These are phyloP conservation scores for Durio zibethinus DNA, from an alignment of 345 rosid genomes.

Conservation along the genomic window DNA sequence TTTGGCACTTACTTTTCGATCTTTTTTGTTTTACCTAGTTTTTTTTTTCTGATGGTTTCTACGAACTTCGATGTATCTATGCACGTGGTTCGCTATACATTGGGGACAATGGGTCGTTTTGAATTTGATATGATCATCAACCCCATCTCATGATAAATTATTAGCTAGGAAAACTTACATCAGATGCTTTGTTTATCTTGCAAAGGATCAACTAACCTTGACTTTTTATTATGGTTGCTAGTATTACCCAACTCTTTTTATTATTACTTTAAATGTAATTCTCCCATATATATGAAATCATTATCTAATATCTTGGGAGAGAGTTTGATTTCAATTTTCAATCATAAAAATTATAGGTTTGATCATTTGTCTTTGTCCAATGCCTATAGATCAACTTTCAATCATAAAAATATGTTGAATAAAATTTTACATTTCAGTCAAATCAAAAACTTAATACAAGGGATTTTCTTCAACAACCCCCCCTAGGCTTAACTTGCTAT, in stretches of 20 bases:
- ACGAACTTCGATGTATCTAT: conserved; percentile 50
- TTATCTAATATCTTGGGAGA: neutral
- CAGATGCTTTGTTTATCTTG: conserved; percentile 17
- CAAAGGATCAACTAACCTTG: conserved; percentile 40
- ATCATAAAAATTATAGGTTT: neutral
- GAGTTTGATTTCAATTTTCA: neutral
- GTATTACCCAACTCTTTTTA: neutral
- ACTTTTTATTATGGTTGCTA: conserved; percentile 11
- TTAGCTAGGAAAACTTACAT: neutral
- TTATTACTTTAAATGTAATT: neutral
- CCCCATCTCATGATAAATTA: neutral
- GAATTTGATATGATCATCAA: neutral
- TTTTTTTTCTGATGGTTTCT: neutral
- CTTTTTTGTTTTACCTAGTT: neutral
- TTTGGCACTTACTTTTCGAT: neutral
- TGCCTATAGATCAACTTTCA: neutral
- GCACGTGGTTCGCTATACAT: conserved; percentile 57
- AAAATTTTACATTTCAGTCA: neutral
- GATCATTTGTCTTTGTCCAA: neutral
- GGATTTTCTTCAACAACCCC: conserved; percentile 1
- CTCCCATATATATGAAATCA: neutral
- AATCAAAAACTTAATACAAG: neutral
- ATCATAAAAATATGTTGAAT: neutral
- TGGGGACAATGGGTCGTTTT: conserved; percentile 15
- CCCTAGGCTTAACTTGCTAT: neutral